A percentile compares a stretch with the other conserved stretches of the same genome.
phyloP scores from a whole-genome alignment of 371 early-diverging fungal species.

The Mitosporidium daphniae region DNA sequence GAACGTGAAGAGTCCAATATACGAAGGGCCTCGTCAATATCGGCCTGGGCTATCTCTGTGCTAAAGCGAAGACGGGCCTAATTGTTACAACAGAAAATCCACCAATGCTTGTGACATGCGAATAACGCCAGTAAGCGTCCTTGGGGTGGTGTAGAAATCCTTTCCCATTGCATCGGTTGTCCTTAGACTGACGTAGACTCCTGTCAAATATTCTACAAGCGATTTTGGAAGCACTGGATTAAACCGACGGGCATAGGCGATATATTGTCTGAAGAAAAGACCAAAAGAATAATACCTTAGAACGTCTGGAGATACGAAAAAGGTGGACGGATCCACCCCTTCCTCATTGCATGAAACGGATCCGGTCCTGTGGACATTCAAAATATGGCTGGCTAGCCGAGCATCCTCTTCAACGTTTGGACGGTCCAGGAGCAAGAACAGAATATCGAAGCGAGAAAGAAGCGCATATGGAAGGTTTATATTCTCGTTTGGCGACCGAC shows the following conservation, averaged over 20 bases:
- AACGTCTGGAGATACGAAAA: background rate
- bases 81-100: conserved; percentile 1
- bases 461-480: conserved; percentile 79
- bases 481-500: conserved; percentile 57
- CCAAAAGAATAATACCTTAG: conserved; percentile 1
- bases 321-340: background rate
- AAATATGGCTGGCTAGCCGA: conserved; percentile 4
- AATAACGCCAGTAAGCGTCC: conserved; percentile 40
- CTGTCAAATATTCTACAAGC: conserved; percentile 45
- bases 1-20: conserved; percentile 20
- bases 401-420: conserved; percentile 36
- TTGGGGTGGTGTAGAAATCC: conserved; percentile 7
- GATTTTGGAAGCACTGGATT: conserved; percentile 25
- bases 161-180: conserved; percentile 23
- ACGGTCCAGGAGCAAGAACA: conserved; percentile 61
- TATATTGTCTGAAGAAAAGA: conserved; percentile 25
- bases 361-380: conserved; percentile 3
- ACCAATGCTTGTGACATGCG: conserved; percentile 45
- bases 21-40: conserved; percentile 75
- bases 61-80: conserved; percentile 47
- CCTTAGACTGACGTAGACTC: conserved; percentile 39
- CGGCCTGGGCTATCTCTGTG: conserved; percentile 25
- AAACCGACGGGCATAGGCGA: conserved; percentile 31
- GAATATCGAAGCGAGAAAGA: conserved; percentile 75
- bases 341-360: no score